Evolutionary conservation across 2,329 filamentous ascomycete genomes (phyloP), one percentile per base, ranked within the genome.

Genomic region (Pseudopithomyces maydicus): DNA sequence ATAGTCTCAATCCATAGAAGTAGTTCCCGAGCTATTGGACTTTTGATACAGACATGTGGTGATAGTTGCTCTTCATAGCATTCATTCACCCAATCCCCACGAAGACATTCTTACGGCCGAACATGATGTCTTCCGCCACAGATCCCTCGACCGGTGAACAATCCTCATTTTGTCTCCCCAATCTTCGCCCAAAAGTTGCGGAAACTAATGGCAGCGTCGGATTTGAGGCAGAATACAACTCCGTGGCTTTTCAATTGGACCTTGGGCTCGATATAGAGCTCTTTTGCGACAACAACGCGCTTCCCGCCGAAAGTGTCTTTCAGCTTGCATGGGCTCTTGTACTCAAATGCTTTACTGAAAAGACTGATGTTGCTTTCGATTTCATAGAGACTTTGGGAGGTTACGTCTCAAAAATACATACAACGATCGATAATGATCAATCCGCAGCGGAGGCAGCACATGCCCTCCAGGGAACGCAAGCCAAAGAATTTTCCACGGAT

Each of bases 301-400:
- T 50, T 19, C 35, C 19, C 3, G 20, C 35, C 5, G 22, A 22
- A 15, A 50, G 12, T 11, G 5, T 50, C 11, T 42, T 50, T 26
- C 35, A 50, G 35, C 26, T 50, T 33, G 12, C 35, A 29, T 50
- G 47, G 47, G 47, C 47, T 36, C 26, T 39, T 23, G 47, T 50
- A 3, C 47, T 50, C 32, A 20, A 20, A 17, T 50, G 47, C 19
- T 50, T 50, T 41, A 23, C 32, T 11, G 35, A 26, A 6, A 29
- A 20, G 7, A 17, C 41, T 8, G 14, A 41, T 10, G 47, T 50
- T 12, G 12, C 17, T 15, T 50, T 50, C 14, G 19, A 8, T 15
- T 42, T 50, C 22, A n/a, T 41, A 17, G 15, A 39, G 2, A 10
- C 23, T 14, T 35, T 29, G 22, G 3, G 29, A 14, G 20, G 22